Percentiles rank a stretch among this genome's conserved stretches.
phyloP scores from a whole-genome alignment of 257 asterid species.

The Dorcoceras hygrometricum region DNA sequence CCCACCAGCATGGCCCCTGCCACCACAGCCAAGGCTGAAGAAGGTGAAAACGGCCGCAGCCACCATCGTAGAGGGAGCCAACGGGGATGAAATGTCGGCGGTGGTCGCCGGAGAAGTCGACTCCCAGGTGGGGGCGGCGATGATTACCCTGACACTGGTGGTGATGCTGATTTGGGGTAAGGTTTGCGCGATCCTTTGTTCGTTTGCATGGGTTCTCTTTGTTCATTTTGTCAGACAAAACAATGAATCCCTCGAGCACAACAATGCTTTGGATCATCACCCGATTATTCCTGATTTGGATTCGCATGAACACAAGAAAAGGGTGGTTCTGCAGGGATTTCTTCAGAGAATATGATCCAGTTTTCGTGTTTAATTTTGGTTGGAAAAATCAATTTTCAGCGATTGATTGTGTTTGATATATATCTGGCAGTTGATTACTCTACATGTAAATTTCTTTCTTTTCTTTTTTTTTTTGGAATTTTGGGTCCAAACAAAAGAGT shows the following conservation, averaged over 20 bases:
- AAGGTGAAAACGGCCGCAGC: background rate
- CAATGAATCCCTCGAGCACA: background rate
- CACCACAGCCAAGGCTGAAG: no score
- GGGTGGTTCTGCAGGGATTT: constrained; percentile 27
- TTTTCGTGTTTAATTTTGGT: no score
- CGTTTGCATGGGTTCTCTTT: constrained; percentile 33
- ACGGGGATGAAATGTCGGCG: background rate
- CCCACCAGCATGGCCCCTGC: background rate
- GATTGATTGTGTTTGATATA: no score
- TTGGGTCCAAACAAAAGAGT: no score
- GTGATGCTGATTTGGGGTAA: constrained; percentile 45
- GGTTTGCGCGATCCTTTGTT: constrained; percentile 28
- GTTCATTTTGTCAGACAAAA: constrained; percentile 28
- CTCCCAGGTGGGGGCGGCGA: background rate
- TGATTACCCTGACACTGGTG: constrained; percentile 19
- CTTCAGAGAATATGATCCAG: constrained; percentile 21
- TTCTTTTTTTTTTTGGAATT: no score
- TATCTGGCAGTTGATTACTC: no score
- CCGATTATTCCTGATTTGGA: constrained; percentile 26
- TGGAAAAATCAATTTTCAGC: no score
- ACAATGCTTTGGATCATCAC: background rate
- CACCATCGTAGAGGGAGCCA: background rate
- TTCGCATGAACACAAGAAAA: constrained; percentile 32
- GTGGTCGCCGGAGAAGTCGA: background rate
- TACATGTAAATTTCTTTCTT: no score